Evolutionary conservation across 2,329 filamentous ascomycete genomes (phyloP).

Genomic region (Xylariaceae sp.): DNA sequence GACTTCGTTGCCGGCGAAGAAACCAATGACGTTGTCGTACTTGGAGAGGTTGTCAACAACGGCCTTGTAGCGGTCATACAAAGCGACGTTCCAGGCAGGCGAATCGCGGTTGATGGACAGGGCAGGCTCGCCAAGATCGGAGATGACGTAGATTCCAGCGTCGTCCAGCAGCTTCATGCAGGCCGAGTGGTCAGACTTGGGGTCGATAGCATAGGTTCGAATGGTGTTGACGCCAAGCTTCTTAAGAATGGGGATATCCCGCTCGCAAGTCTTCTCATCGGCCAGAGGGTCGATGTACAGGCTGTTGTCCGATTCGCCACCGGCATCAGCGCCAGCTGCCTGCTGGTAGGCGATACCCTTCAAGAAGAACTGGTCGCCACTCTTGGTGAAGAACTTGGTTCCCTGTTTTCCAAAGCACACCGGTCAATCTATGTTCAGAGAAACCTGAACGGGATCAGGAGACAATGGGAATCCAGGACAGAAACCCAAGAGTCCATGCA

Average conservation of each 20-base stretch:
- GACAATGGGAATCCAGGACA: too few relatives aligned
- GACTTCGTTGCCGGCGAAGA: constrained; percentile 80
- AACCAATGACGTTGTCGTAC: constrained; percentile 72
- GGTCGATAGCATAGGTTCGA: constrained; percentile 72
- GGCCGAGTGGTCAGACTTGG: constrained; percentile 57
- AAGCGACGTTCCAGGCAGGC: constrained; percentile 61
- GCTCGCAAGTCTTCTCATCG: constrained; percentile 55
- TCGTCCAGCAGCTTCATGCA: constrained; percentile 67
- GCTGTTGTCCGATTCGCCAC: constrained; percentile 37
- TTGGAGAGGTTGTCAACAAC: constrained; percentile 65
- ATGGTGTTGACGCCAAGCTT: constrained; percentile 68
- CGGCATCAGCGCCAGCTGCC: constrained; percentile 45
- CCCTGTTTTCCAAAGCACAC: constrained; percentile 21
- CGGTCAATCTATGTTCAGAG: not conserved
- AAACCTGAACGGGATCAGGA: not conserved
- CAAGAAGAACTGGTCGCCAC: constrained; percentile 51
- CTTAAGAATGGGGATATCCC: constrained; percentile 64
- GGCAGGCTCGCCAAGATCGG: constrained; percentile 65
- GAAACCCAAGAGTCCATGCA: too few relatives aligned
- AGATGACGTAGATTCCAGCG: constrained; percentile 72
- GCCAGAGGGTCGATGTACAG: constrained; percentile 65
- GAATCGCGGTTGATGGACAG: constrained; percentile 64
- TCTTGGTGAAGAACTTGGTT: constrained; percentile 63
- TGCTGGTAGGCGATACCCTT: constrained; percentile 74
- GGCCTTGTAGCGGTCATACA: constrained; percentile 64